Evolutionary conservation across 2,329 filamentous ascomycete species (phyloP), one percentile per base, ranked within the genome.

Genomic region (Waltergamsia citrina): DNA sequence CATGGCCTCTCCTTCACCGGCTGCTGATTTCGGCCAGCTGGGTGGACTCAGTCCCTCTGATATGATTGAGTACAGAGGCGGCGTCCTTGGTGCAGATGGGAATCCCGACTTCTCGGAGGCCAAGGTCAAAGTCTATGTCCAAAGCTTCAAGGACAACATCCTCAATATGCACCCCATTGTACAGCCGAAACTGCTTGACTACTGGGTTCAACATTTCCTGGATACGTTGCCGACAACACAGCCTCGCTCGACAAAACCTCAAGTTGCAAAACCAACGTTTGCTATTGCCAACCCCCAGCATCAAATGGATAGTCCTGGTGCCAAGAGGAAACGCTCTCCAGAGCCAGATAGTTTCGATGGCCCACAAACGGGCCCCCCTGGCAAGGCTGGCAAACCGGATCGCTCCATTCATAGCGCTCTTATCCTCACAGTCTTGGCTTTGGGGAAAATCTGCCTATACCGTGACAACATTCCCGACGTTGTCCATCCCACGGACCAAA

Each of bases 351-450:
- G 54, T 36, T 43, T 47, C 6, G 53, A 57, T 15, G 38, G 37
- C 22, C 45, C 51, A 22, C 41, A 47, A 43, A 57, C 48, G 32
- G 41, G 58, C 39, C 40, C 41, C 14, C 41, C 39, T 21, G 41
- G 41, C 22, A 70, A 67, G 43, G 56, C 61, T 6, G 63, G 65
- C 4, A 63, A 63, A 36, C 74, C 75, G 3, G 71, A 70, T 43
- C 67, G 80, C 34, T 85, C 81, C 7, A 77, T 92, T 12, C 72
- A 78, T 34, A 94, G 85, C 44, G 87, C 87, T 0, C 69, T 96
- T 25, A 74, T 95, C 2, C 68, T 95, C 3, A 67, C 90, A 4
- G 76, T 94, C 1, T 67, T 96, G 35, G 90, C 90, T 0, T 62
- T 98, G 6, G 92, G 92, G 14, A 87, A 86, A 49, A 82, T 96